Base-by-base conservation (phyloP, 495 filamentous ascomycete genomes). In the Cryomyces minteri region DNA sequence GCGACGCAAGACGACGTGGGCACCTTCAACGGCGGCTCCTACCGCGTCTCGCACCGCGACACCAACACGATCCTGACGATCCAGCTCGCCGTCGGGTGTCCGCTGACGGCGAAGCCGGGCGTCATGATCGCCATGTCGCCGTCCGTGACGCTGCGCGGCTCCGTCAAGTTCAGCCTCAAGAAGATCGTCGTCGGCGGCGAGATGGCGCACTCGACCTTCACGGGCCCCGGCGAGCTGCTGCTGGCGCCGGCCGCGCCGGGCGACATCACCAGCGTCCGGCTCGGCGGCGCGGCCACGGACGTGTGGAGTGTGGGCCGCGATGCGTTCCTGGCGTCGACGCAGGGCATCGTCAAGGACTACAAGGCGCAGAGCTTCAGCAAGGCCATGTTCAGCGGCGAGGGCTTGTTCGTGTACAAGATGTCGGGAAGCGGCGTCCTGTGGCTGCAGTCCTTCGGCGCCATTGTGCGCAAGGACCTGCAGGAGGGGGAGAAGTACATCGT, bases 91-190 rank as follows among this genome's bases (percentile, higher is more conserved):
- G 77, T 88, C 54, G 88, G 87, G 4, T 92, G 83, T 55, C 88
- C 90, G 0, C 54, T 98, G 39, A 69, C 68, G 11, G 84, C 77
- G 0, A 88, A 82, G 53, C 87, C 90, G 37, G 86, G 84, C 37
- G 71, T 73, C 39, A 94, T 98, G 86, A 84, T 98, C 50, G 83
- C 84, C 43, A 98, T 96, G 92, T 85, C 84, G 7, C 79, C 84
- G 5, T 81, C 79, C 3, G 72, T 96, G 34, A 83, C 80, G 0
- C 70, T 96, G 39, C 81, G 82, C 61, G 90, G 90, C 48, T 65
- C 65, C 18, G 59, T 90, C 46, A 82, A 82, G 34, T 92, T 96
- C 60, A 74, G 72, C 38, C 69, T 83, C 61, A 93, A 88, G 65
- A 95, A 94, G 59, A 60, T 88, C 0, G 61, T 96, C 32, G 75